Conservation (phyloP, 2,329 filamentous ascomycete genomes). For the Diaporthe vaccinii region DNA sequence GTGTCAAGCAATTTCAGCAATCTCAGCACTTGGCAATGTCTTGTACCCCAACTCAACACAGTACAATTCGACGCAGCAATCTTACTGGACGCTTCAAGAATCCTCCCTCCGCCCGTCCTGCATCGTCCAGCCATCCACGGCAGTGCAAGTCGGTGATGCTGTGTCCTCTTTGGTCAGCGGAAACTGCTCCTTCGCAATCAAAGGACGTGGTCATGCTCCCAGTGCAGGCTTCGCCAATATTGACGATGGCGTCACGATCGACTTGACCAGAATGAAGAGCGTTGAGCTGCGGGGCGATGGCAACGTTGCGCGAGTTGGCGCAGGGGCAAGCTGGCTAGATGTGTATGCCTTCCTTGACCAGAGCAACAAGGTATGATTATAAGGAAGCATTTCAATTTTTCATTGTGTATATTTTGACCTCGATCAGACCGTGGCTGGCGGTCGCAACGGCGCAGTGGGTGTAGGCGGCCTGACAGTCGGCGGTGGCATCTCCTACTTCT, state of each 20-base stretch:
- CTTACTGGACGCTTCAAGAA: slow-evolving; percentile 31
- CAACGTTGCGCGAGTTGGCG: slow-evolving; percentile 10
- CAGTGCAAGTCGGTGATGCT: slow-evolving; percentile 14
- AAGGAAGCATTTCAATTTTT: background rate
- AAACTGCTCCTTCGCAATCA: slow-evolving; percentile 30
- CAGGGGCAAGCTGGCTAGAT: slow-evolving; percentile 20
- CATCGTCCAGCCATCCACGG: slow-evolving; percentile 18
- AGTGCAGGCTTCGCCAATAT: slow-evolving; percentile 30
- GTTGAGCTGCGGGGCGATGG: slow-evolving; percentile 10
- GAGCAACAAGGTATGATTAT: slow-evolving; percentile 19
- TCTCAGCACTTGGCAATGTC: slow-evolving; percentile 8
- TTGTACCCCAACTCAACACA: slow-evolving; percentile 17
- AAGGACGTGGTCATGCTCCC: slow-evolving; percentile 26
- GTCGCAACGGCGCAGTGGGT: slow-evolving; percentile 28
- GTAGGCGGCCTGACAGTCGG: slow-evolving; percentile 33
- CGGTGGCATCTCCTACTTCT: slow-evolving; percentile 35
- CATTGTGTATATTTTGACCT: background rate
- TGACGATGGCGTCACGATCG: slow-evolving; percentile 29
- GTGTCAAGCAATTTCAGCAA: slow-evolving; percentile 19
- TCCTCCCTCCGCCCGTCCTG: slow-evolving; percentile 8
- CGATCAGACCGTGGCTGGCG: slow-evolving; percentile 28
- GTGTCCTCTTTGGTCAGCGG: slow-evolving; percentile 10
- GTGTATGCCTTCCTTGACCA: slow-evolving; percentile 14
- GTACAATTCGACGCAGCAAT: slow-evolving; percentile 21
- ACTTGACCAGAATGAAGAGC: slow-evolving; percentile 24